Conservation (phyloP, 805 yeast genomes). For the Wickerhamiella azymoides region DNA sequence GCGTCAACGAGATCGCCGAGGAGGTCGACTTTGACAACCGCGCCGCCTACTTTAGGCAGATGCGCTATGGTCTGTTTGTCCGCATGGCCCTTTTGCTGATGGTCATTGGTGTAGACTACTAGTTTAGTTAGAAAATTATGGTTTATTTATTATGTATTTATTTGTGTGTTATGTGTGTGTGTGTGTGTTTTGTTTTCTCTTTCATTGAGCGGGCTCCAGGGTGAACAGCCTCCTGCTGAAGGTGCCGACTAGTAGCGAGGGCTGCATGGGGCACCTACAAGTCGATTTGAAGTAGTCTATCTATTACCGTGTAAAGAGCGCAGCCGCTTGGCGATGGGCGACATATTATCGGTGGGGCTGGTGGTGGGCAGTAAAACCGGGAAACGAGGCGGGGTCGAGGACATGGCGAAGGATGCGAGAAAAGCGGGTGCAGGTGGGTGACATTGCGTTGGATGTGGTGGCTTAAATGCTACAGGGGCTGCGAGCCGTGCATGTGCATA, state of each 20-base stretch:
- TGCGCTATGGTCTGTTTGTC: constrained; percentile 95
- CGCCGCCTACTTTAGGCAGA: constrained; percentile 98
- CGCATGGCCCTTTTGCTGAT: constrained; percentile 98
- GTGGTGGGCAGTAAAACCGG: background rate
- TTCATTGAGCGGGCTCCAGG: too few species aligned
- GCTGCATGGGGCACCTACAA: too few species aligned
- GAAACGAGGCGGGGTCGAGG: background rate
- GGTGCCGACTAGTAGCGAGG: too few species aligned
- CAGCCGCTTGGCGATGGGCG: background rate
- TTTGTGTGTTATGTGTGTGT: constrained; percentile 11
- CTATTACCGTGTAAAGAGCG: too few species aligned
- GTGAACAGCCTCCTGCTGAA: too few species aligned
- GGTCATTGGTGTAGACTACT: constrained; percentile 88
- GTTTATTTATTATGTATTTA: constrained; percentile 12
- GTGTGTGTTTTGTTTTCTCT: constrained; percentile 2
- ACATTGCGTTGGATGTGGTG: too few species aligned
- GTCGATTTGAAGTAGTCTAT: too few species aligned
- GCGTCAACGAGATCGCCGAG: constrained; percentile 90
- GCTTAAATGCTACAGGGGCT: too few species aligned
- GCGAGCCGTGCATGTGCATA: too few species aligned
- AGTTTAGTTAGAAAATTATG: constrained; percentile 9
- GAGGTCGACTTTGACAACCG: constrained; percentile 99
- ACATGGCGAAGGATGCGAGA: background rate
- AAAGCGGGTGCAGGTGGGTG: background rate
- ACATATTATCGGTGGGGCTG: background rate